Evolutionary conservation across 2,329 filamentous ascomycete genomes (phyloP), one percentile per base, ranked within the genome.

Genomic region (Colletotrichum neosansevieriae): DNA sequence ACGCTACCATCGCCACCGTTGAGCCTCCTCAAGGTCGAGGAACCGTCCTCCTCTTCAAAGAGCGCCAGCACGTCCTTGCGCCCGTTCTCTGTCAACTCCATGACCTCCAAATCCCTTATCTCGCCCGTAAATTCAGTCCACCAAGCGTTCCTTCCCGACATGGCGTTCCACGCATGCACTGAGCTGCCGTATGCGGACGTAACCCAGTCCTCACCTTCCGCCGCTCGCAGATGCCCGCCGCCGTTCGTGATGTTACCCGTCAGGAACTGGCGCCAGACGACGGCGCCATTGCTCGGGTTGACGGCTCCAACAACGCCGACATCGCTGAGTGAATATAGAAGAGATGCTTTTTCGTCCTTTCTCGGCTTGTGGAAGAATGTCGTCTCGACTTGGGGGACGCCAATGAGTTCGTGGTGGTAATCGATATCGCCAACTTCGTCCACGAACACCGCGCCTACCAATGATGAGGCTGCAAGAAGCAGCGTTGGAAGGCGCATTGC

Each of bases 301-400:
- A 98, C 86, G 1, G 95, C 95, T 56, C 93, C 96, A 17, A 99
- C 80, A 2, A 98, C 88, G 42, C 90, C 89, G 56, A 94, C 86
- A 66, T 98, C 93, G 71, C 93, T 97, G 50, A 98, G 83, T 0
- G 96, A 97, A 79, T 98, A 99, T 59, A 99, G 86, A 42, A 99
- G 86, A 61, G 93, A 95, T 40, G 94, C 94, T 79, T 93, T 94
- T 71, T 95, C 94, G 73, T 91, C 88, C 71, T 88, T 86, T 75
- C 92, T 87, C 44, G 96, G 95, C 73, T 91, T 91, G 82, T 98
- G 94, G 88, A 98, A 98, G 86, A 98, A 97, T 73, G 95, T 98
- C 70, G 93, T 92, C 71, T 93, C 89, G 77, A 88, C 84, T 78
- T 92, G 91, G 62, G 96, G 94, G 42, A 93, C 82, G 75, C 96